Base-by-base conservation (phyloP, 2,329 filamentous ascomycete species). In the Alternaria ethzedia region DNA sequence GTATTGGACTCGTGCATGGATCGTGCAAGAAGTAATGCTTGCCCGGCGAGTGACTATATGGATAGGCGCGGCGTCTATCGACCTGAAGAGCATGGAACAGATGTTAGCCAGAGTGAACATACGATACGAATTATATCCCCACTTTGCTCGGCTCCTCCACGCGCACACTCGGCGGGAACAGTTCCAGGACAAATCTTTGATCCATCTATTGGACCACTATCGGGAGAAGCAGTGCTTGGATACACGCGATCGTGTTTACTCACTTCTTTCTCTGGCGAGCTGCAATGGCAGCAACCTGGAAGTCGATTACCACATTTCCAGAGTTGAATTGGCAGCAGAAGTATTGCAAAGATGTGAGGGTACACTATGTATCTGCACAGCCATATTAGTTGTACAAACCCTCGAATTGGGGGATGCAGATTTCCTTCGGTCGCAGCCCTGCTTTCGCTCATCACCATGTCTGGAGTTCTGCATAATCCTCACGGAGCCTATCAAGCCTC, bases 161-260 rank as follows among this genome's bases (percentile, higher is more conserved):
- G 26, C 5, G 4, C 20, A 20, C 6, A 15, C 3, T n/a, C 43
- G 57, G 28, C 25, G 21, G 7, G 28, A 44, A 20, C 9, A 9
- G 11, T 51, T 45, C 10, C 3, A 20, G 9, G 13, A 21, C 13
- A 26, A 41, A 8, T 28, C 9, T 11, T 25, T 61, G 8, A 8
- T 56, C 6, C 5, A n/a, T 6, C 15, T 61, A 23, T 17, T 61
- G 0, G 46, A 43, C 7, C 6, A n/a, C 10, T 57, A 52, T 26
- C 56, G 45, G 5, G 32, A 54, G 10, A 47, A 58, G 12, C 17
- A 55, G 13, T 66, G 63, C 36, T 28, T 20, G 5, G 55, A 63
- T n/a, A 15, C 47, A 10, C 63, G 63, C 12, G 63, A 63, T 32
- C 56, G 57, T 17, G 21, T 66, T 20, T 63, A 51, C n/a, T 63